Conservation (phyloP, 176 grass and related monocot genomes). For the Aegilops tauschii region DNA sequence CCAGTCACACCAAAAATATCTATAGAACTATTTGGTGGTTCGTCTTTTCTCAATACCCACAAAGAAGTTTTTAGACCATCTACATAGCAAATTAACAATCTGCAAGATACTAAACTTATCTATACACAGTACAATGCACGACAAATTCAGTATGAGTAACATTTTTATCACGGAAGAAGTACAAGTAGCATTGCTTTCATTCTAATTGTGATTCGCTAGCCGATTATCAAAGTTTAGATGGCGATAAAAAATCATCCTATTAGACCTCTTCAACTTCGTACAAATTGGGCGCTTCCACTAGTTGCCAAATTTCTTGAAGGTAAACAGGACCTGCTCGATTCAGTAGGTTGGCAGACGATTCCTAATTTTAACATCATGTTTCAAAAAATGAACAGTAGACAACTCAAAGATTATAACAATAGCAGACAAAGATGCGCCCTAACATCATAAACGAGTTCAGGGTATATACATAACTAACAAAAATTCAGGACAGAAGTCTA, state of each 20-base stretch:
- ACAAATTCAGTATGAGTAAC: constrained; percentile 1
- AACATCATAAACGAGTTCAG: constrained; percentile 6
- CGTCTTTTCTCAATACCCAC: neutral
- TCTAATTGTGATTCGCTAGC: neutral
- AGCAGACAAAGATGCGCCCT: neutral
- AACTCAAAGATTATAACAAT: neutral
- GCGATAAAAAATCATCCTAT: neutral
- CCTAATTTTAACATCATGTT: neutral
- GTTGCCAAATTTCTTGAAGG: neutral
- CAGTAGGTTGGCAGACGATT: neutral
- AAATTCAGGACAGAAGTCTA: neutral
- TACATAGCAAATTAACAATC: neutral
- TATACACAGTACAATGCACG: neutral
- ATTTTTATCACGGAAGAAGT: neutral
- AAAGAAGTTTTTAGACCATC: neutral
- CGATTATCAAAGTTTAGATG: constrained; percentile 9
- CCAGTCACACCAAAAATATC: neutral
- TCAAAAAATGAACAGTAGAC: neutral
- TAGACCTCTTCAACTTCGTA: neutral
- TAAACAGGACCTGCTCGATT: neutral
- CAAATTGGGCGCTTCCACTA: neutral
- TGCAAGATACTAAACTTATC: neutral
- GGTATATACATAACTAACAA: neutral
- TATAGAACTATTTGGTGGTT: neutral
- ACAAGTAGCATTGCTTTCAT: constrained; percentile 2